Percentiles rank a stretch among this genome's conserved stretches.
phyloP scores from a whole-genome alignment of 805 yeast genomes.

The Cyberlindnera galapagoensis region DNA sequence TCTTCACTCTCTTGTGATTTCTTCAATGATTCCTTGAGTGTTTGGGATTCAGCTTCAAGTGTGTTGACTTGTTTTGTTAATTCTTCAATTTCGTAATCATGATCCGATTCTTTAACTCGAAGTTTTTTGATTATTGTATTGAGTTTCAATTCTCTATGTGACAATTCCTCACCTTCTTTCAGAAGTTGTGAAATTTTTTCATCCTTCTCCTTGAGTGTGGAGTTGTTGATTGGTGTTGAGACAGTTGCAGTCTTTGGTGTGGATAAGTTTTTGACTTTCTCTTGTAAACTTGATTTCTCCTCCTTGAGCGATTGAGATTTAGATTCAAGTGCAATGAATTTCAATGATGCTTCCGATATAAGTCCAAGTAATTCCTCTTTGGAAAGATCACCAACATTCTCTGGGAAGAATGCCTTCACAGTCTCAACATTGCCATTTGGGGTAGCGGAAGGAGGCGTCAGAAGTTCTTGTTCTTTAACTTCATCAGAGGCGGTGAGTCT shows the following conservation, averaged over 20 bases:
- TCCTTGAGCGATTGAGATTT: conserved; percentile 13
- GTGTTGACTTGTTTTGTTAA: conserved; percentile 10
- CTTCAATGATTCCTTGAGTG: conserved; percentile 22
- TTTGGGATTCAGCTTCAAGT: conserved; percentile 21
- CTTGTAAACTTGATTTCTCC: conserved; percentile 20
- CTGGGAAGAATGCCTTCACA: conserved; percentile 6
- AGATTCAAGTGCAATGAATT: conserved; percentile 9
- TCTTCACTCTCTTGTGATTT: conserved; percentile 23
- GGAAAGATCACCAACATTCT: conserved; percentile 8
- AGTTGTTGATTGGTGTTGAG: not conserved
- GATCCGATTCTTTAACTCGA: conserved; percentile 37
- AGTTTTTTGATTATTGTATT: conserved; percentile 61
- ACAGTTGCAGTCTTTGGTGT: not conserved
- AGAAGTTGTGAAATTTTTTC: conserved; percentile 56
- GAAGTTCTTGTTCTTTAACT: too few species aligned
- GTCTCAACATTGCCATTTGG: not conserved
- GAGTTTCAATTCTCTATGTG: conserved; percentile 63
- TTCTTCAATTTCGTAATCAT: conserved; percentile 28
- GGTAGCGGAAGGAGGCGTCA: too few species aligned
- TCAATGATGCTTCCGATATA: conserved; percentile 12
- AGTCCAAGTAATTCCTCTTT: conserved; percentile 14
- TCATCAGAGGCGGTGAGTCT: too few species aligned
- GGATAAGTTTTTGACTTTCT: conserved; percentile 14
- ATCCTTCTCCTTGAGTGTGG: conserved; percentile 35
- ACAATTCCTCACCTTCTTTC: conserved; percentile 69